phyloP scores from a whole-genome alignment of 257 asterid species.

The Solanum pennellii region DNA sequence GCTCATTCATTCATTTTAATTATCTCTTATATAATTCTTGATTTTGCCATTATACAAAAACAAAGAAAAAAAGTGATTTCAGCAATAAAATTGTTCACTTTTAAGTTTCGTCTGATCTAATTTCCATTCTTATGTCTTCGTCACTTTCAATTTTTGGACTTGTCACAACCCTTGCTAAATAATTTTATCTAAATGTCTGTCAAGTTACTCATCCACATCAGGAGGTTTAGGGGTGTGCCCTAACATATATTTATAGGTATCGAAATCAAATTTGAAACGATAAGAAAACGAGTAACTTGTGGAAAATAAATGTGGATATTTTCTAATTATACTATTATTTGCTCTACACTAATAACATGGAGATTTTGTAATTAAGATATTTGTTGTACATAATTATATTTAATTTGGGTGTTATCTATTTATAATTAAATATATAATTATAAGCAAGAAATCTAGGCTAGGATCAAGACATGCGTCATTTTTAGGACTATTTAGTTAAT shows the following conservation, averaged over 20 bases:
- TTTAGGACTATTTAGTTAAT: too few species aligned
- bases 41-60: neutral
- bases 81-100: neutral
- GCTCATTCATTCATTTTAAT: neutral
- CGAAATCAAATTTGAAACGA: neutral
- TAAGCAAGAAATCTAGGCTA: too few species aligned
- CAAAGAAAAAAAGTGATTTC: neutral
- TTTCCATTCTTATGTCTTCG: neutral
- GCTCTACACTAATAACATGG: too few species aligned
- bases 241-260: neutral
- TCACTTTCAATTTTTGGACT: neutral
- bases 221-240: neutral
- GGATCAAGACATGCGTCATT: too few species aligned
- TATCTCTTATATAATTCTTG: neutral
- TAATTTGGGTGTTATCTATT: too few species aligned
- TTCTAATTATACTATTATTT: too few species aligned
- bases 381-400: too few species aligned
- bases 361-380: too few species aligned
- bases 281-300: too few species aligned
- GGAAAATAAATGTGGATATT: too few species aligned
- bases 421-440: too few species aligned
- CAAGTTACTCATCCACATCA: neutral
- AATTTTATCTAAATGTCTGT: neutral
- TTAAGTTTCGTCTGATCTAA: neutral
- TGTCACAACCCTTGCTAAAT: neutral